A percentile compares a stretch with the other conserved stretches of the same genome.
Conservation (phyloP, 1,284 basidiomycete genomes). For the Rhodotorula sp. region DNA sequence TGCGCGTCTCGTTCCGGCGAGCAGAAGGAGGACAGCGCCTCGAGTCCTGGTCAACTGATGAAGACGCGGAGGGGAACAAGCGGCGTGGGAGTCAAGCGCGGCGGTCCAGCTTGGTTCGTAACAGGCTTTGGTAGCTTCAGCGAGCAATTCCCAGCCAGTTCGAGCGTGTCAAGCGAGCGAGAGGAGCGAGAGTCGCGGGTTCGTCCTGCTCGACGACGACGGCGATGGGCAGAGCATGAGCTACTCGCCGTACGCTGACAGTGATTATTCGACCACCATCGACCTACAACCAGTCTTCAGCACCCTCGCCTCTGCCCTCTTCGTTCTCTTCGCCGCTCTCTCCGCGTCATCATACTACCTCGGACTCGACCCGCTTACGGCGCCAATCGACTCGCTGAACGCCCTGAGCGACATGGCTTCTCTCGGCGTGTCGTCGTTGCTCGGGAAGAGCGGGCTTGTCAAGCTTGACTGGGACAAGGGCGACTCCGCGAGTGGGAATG, state of each 20-base stretch:
- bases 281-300: constrained; percentile 14
- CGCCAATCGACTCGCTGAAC: not conserved
- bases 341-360: not conserved
- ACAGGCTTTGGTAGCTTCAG: not conserved
- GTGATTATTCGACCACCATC: not conserved
- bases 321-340: not conserved
- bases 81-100: not conserved
- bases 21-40: not conserved
- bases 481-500: not conserved
- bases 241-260: not conserved
- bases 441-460: constrained; percentile 6
- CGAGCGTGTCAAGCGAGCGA: no score
- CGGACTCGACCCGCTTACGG: not conserved
- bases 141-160: no score
- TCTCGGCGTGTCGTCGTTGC: constrained; percentile 12
- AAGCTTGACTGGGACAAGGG: constrained; percentile 18
- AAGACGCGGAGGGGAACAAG: not conserved
- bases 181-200: not conserved
- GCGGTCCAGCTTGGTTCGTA: not conserved
- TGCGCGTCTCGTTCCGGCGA: no score
- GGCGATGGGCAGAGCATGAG: constrained; percentile 14
- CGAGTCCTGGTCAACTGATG: not conserved
- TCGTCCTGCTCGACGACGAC: not conserved
- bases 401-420: constrained; percentile 10
- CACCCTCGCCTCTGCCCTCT: not conserved